Evolutionary conservation across 495 filamentous ascomycete species (phyloP).

Genomic region (Apodospora peruviana): DNA sequence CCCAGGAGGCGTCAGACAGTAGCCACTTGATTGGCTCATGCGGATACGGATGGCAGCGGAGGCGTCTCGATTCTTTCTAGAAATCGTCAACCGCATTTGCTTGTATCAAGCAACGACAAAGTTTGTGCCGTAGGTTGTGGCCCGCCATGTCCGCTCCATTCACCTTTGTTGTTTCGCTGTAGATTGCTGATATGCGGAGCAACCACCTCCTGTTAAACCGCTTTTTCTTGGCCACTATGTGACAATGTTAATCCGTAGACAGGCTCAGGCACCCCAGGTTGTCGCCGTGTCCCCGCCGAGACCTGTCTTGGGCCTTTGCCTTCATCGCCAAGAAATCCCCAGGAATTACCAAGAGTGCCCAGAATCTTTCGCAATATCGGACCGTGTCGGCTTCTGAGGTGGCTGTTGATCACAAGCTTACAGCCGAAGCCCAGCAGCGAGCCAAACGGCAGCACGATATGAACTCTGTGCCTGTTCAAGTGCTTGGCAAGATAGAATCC

Average conservation of each 20-base stretch:
- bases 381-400: slow-evolving; percentile 10
- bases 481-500: not conserved
- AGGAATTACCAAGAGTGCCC: slow-evolving; percentile 20
- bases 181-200: too few species aligned
- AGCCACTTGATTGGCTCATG: not conserved
- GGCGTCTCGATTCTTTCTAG: not conserved
- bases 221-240: too few species aligned
- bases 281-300: slow-evolving; percentile 3
- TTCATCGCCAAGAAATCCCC: slow-evolving; percentile 15
- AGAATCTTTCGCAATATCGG: slow-evolving; percentile 19
- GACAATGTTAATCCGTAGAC: too few species aligned
- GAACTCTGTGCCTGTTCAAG: not conserved
- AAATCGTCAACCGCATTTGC: not conserved
- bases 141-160: too few species aligned
- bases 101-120: not conserved
- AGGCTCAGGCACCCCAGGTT: too few species aligned
- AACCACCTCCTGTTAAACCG: too few species aligned
- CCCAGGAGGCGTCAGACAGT: not conserved
- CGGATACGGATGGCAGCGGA: not conserved
- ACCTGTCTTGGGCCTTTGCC: slow-evolving; percentile 1
- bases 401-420: slow-evolving; percentile 3
- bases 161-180: too few species aligned
- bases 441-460: not conserved
- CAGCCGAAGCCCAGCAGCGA: not conserved
- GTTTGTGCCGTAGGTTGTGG: too few species aligned